phyloP scores from a whole-genome alignment of 306 rosid species.

The Rosa persica region DNA sequence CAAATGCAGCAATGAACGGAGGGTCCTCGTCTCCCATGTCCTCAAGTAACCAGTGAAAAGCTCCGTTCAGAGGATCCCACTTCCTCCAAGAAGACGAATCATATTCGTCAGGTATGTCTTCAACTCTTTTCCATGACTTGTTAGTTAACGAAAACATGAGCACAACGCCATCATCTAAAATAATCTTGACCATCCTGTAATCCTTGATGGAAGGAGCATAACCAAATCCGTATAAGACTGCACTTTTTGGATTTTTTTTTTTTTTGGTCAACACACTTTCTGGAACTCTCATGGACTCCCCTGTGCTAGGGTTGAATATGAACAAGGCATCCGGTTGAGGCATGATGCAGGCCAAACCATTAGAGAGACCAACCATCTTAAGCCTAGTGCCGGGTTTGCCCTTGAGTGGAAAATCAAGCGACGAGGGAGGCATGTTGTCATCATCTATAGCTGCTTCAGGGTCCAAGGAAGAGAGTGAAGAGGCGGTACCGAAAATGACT shows the following conservation, averaged over 20 bases:
- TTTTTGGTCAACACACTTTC: not conserved
- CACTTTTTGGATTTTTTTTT: no score
- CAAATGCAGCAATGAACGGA: not conserved
- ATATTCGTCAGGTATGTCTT: not conserved
- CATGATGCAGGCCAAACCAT: constrained; percentile 22
- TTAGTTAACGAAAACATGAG: not conserved
- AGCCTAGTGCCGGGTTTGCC: not conserved
- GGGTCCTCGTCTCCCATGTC: not conserved
- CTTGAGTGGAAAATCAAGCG: constrained; percentile 18
- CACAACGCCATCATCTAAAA: not conserved
- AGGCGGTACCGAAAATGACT: not conserved
- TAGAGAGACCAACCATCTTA: not conserved
- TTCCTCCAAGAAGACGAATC: not conserved
- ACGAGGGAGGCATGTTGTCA: not conserved
- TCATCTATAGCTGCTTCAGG: not conserved
- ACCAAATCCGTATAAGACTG: not conserved
- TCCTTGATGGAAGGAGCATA: constrained; percentile 3
- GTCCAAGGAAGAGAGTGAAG: constrained; percentile 2
- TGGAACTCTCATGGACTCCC: constrained; percentile 8
- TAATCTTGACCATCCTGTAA: constrained; percentile 5
- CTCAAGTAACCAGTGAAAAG: not conserved
- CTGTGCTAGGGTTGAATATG: constrained; percentile 13
- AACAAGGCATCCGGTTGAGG: not conserved
- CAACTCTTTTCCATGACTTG: constrained; percentile 11
- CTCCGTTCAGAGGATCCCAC: not conserved